phyloP scores from a whole-genome alignment of 2,329 filamentous ascomycete species.

The Cucurbitaria berberidis region DNA sequence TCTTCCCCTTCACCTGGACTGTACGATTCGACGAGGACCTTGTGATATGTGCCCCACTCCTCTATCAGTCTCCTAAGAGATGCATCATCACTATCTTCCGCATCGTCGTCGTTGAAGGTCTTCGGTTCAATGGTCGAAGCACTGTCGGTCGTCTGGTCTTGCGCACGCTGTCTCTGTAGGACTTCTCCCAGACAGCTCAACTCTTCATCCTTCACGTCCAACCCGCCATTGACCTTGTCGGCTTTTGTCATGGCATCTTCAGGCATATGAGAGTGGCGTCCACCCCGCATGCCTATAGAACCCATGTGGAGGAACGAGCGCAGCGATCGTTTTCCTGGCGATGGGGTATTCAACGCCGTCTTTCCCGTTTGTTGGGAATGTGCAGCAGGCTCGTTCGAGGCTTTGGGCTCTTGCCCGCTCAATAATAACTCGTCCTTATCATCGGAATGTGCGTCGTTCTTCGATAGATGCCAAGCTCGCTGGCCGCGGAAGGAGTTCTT shows the following conservation, averaged over 20 bases:
- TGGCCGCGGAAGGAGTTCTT: background rate
- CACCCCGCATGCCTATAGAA: too few species aligned
- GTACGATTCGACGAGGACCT: constrained; percentile 5
- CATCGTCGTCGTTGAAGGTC: background rate
- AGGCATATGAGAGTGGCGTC: too few species aligned
- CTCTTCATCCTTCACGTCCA: too few species aligned
- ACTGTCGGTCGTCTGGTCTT: background rate
- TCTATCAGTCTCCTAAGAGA: background rate
- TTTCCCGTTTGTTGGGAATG: background rate
- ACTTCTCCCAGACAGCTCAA: too few species aligned
- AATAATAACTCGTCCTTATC: background rate
- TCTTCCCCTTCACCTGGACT: background rate
- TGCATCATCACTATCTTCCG: background rate
- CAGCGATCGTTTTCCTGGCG: background rate
- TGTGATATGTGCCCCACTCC: constrained; percentile 2
- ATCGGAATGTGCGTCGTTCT: background rate
- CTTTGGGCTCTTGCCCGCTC: background rate
- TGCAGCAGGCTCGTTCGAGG: background rate
- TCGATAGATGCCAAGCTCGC: background rate
- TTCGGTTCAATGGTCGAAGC: background rate
- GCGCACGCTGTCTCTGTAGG: too few species aligned
- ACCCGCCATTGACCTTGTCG: too few species aligned
- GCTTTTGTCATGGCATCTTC: too few species aligned
- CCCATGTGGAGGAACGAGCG: background rate
- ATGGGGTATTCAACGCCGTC: background rate